Base-by-base conservation (phyloP, 495 filamentous ascomycete genomes). In the Neurospora africana region DNA sequence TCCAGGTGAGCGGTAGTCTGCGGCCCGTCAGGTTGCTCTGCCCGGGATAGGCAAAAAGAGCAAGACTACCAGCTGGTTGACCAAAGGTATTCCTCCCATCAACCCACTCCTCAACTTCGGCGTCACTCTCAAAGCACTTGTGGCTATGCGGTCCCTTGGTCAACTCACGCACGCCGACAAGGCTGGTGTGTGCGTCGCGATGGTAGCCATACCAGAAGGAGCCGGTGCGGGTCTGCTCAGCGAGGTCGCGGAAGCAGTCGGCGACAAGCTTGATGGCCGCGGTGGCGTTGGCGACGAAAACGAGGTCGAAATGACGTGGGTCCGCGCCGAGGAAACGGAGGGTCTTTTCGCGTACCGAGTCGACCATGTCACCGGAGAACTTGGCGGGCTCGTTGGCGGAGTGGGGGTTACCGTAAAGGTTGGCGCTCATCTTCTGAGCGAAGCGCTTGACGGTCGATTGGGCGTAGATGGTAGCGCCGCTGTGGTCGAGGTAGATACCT, bases 221-320 rank as follows among this genome's bases (percentile, higher is more conserved):
- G 10, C 75, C 76, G 71, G 79, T 77, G 39, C 69, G 79, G 0
- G 78, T 80, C 72, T 81, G 80, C 77, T 84, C 81, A 7, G 83
- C 82, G 68, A 89, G 78, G 72, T 89, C 89, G 9, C 84, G 81
- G 72, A 93, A 90, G 39, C 83, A 84, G 21, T 92, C 90, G 10
- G 84, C 85, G 30, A 94, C 92, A 4, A 93, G 81, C 80, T 98
- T 98, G 72, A 97, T 91, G 15, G 88, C 95, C 2, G 93, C 94
- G 0, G 95, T 97, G 39, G 95, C 92, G 79, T 98, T 98, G 41
- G 93, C 88, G 72, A 94, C 92, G 79, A 98, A 98, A 30, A 97
- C 87, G 21, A 98, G 81, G 76, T 98, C 95, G 77, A 93, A 98
- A 27, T 91, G 85, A 6, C 89, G 86, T 2, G 93, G 93, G 74